Evolutionary conservation across 1,139 yeast genomes (phyloP).

Genomic region (Waltiozyma sp.): DNA sequence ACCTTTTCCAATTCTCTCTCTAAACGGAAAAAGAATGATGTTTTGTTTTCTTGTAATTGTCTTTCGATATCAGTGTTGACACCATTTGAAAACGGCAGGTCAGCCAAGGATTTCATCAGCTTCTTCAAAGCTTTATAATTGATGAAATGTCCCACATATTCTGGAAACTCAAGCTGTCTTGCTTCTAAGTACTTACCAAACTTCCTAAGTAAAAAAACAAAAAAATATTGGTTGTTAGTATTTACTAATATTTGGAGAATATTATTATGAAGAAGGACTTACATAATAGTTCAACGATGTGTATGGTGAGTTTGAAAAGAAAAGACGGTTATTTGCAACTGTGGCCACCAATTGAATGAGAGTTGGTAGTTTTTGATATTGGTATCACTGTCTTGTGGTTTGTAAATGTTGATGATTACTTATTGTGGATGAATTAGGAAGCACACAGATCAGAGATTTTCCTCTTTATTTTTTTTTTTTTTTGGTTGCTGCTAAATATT

Average conservation of each 20-base stretch:
- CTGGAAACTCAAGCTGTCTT: constrained; percentile 89
- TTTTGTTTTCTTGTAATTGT: constrained; percentile 78
- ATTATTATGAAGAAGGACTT: background rate
- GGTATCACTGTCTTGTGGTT: too few species aligned
- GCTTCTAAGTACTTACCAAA: constrained; percentile 93
- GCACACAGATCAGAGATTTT: too few species aligned
- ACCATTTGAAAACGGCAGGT: constrained; percentile 17
- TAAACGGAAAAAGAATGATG: constrained; percentile 82
- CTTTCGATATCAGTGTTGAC: constrained; percentile 24
- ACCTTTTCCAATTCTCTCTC: constrained; percentile 95
- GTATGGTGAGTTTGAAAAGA: too few species aligned
- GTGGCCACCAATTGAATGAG: too few species aligned
- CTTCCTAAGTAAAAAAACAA: constrained; percentile 43
- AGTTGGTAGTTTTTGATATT: too few species aligned
- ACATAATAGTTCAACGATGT: background rate
- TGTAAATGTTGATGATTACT: too few species aligned
- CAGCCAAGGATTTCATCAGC: constrained; percentile 58
- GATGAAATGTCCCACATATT: constrained; percentile 85
- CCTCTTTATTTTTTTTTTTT: too few species aligned
- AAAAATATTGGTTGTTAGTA: background rate
- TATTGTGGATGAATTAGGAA: too few species aligned
- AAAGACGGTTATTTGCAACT: too few species aligned
- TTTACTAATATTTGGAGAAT: background rate
- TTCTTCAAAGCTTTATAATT: constrained; percentile 86
- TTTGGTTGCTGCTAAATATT: too few species aligned